These are phyloP conservation scores for Daldinia concentrica DNA, from an alignment of 495 filamentous ascomycete genomes.

Conservation along the genomic window DNA sequence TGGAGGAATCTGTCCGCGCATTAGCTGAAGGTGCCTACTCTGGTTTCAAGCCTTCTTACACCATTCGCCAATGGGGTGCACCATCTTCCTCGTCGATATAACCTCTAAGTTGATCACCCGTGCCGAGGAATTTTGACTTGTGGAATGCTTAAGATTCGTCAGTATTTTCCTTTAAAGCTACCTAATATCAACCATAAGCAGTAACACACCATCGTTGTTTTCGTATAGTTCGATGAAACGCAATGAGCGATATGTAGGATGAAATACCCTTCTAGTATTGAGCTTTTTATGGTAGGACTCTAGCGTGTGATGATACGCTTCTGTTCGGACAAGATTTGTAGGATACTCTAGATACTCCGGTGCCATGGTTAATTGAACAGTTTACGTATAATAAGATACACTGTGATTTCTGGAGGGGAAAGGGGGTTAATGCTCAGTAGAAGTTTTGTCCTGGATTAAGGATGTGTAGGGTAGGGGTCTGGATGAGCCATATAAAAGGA, in stretches of 20 bases:
- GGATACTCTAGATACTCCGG: constrained; percentile 11
- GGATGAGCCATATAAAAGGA: too few species aligned
- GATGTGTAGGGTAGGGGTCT: too few species aligned
- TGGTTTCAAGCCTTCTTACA: too few species aligned
- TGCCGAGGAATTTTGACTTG: not conserved
- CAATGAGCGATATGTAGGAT: not conserved
- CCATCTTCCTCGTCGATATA: too few species aligned
- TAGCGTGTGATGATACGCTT: constrained; percentile 29
- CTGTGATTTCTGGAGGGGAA: not conserved
- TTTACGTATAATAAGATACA: not conserved
- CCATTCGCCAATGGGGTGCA: too few species aligned
- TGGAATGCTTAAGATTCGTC: not conserved
- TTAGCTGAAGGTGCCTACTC: not conserved
- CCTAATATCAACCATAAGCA: not conserved
- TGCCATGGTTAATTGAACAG: not conserved
- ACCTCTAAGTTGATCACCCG: too few species aligned
- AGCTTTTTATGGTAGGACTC: constrained; percentile 8
- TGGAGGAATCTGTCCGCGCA: not conserved
- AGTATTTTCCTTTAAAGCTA: not conserved
- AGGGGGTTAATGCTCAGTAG: too few species aligned
- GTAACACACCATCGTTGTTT: not conserved
- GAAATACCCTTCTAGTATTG: not conserved
- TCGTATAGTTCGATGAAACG: not conserved
- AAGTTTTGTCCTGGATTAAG: too few species aligned
- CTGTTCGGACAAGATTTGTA: constrained; percentile 25